Evolutionary conservation across 169 alveolate genomes (phyloP), one percentile per base, ranked within the genome.

Genomic region (Eimeria necatrix): DNA sequence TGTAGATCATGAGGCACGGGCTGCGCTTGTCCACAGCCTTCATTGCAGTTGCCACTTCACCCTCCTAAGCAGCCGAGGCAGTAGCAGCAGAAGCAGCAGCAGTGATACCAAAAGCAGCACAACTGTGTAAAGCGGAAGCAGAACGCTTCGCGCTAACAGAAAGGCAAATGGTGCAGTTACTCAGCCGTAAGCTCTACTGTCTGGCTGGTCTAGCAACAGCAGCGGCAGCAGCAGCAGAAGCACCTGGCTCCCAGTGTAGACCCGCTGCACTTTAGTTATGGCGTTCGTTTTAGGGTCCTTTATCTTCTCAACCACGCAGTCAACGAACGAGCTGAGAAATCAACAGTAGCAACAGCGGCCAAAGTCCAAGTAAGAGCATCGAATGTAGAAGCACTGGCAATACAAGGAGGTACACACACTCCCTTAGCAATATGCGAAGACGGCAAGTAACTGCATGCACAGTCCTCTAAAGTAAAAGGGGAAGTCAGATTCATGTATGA

Each of bases 281-380:
- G 97, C 97, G 92, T 96, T 94, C 95, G 97, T 97, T 96, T 96
- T 94, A 41, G 99, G 98, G 93, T 97, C 97, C 26, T 98, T 97
- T 16, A 98, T 93, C 59, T 96, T 94, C 10, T 97, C 95, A 59
- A 97, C 97, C 8, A 99, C 98, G 71, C 97, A 95, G 95, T 98
- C 99, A 20, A 99, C 99, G 92, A 99, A 96, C n/a, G 99, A 96
- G 41, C 97, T 88, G 85, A 46, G 87, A 71, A 97, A 80, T 12
- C 52, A 49, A 9, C 68, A 12, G 20, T 3, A 56, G 68, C 68
- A 56, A 56, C 68, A 56, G 68, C 68, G 2, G 68, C 2, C 12
- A 18, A 10, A 56, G 68, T 18, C 0, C 22, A 10, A 56, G 12
- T 56, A 56, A 56, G 20, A 18, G 68, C 68, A 32, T 32, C 41